Evolutionary conservation across 768 basidiomycete genomes (phyloP).

Genomic region (Ephemerocybe angulata): DNA sequence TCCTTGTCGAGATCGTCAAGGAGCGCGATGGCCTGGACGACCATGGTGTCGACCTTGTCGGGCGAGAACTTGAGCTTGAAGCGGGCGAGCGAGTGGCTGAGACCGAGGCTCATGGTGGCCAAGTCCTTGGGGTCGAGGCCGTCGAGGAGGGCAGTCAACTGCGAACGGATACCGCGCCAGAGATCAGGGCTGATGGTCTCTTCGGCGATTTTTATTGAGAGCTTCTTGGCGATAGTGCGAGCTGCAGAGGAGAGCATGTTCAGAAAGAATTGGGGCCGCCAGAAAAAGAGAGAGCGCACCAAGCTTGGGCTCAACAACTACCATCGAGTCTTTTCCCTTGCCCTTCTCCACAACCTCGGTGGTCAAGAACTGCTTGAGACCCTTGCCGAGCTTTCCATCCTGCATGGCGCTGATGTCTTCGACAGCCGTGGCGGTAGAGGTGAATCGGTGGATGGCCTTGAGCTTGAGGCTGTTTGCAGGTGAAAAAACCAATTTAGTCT

Average conservation of each 20-base stretch:
- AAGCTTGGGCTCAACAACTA: constrained; percentile 88
- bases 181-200: constrained; percentile 63
- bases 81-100: constrained; percentile 93
- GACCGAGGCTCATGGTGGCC: constrained; percentile 95
- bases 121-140: constrained; percentile 92
- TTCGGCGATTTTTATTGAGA: constrained; percentile 81
- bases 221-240: constrained; percentile 87
- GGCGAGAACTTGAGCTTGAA: constrained; percentile 99
- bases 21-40: constrained; percentile 96
- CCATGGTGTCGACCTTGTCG: constrained; percentile 99
- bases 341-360: constrained; percentile 85
- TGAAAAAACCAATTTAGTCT: neutral
- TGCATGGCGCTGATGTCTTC: constrained; percentile 94
- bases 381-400: constrained; percentile 89
- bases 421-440: constrained; percentile 92
- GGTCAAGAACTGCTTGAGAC: constrained; percentile 88
- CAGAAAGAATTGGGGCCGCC: neutral
- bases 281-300: constrained; percentile 47
- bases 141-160: constrained; percentile 82
- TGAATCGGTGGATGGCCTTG: constrained; percentile 93
- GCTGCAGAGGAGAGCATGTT: constrained; percentile 42
- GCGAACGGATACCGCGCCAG: constrained; percentile 92
- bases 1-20: constrained; percentile 99
- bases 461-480: constrained; percentile 79
- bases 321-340: constrained; percentile 79